Evolutionary conservation across 108 stramenopile genomes (phyloP).

Genomic region (Skeletonema tropicum): DNA sequence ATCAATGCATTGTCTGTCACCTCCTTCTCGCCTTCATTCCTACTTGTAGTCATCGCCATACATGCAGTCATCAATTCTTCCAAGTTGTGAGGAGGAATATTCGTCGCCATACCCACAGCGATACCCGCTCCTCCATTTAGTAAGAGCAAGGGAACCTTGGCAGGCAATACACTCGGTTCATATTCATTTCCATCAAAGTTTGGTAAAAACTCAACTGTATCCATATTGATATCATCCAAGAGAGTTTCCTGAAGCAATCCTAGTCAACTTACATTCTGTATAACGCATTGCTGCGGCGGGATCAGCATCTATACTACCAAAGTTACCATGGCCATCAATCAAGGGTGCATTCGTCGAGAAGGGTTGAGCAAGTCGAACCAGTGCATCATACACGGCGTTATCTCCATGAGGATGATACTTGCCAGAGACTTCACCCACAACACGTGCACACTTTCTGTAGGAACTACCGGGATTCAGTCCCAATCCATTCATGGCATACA

Average conservation of each 20-base stretch:
- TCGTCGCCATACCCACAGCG: slow-evolving; percentile 97
- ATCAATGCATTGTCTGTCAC: slow-evolving; percentile 81
- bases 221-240: slow-evolving; percentile 78
- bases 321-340: slow-evolving; percentile 96
- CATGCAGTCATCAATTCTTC: slow-evolving; percentile 88
- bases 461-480: slow-evolving; percentile 63
- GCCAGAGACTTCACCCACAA: slow-evolving; percentile 95
- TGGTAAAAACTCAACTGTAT: slow-evolving; percentile 86
- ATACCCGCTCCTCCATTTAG: slow-evolving; percentile 95
- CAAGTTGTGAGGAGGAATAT: slow-evolving; percentile 97
- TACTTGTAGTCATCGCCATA: slow-evolving; percentile 58
- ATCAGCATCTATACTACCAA: slow-evolving; percentile 95
- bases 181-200: slow-evolving; percentile 96
- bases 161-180: slow-evolving; percentile 93
- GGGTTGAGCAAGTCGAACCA: slow-evolving; percentile 94
- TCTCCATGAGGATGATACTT: slow-evolving; percentile 95
- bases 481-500: slow-evolving; percentile 94
- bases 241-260: slow-evolving; percentile 78
- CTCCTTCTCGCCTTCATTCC: slow-evolving; percentile 53
- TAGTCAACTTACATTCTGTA: slow-evolving; percentile 92
- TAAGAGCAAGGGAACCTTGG: slow-evolving; percentile 89
- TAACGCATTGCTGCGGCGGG: slow-evolving; percentile 98
- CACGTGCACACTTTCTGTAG: slow-evolving; percentile 97
- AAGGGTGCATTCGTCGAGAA: slow-evolving; percentile 87
- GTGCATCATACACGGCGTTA: slow-evolving; percentile 94